These are phyloP conservation scores for Aphanoascus verrucosus DNA, from an alignment of 2,329 filamentous ascomycete genomes.

Conservation along the genomic window DNA sequence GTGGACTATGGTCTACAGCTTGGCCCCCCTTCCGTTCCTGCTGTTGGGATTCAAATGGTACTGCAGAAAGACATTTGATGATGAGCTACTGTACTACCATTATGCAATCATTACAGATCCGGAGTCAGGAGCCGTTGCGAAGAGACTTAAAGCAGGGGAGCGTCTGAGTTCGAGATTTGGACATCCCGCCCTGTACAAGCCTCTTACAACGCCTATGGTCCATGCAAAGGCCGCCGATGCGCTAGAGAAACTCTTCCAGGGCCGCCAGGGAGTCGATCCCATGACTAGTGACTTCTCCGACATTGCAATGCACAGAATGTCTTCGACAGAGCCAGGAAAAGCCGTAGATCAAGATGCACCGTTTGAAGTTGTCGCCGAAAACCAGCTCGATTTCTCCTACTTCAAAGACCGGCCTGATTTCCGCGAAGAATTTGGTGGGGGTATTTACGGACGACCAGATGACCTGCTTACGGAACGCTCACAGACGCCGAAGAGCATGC, in stretches of 20 bases:
- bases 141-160: conserved; percentile 39
- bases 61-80: conserved; percentile 65
- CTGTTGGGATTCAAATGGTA: conserved; percentile 79
- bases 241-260: conserved; percentile 74
- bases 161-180: conserved; percentile 70
- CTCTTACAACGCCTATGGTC: conserved; percentile 89
- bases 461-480: conserved; percentile 38
- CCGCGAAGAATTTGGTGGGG: conserved; percentile 73
- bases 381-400: conserved; percentile 77
- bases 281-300: conserved; percentile 53
- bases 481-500: conserved; percentile 32
- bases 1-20: conserved; percentile 54
- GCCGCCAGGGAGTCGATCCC: conserved; percentile 59
- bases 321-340: conserved; percentile 48
- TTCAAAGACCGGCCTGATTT: conserved; percentile 88
- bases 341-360: conserved; percentile 45
- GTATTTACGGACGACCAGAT: conserved; percentile 40
- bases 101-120: conserved; percentile 49
- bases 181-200: conserved; percentile 80
- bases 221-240: conserved; percentile 80
- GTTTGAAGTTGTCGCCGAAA: conserved; percentile 83
- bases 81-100: conserved; percentile 69
- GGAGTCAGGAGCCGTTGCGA: conserved; percentile 32
- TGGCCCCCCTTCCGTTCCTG: conserved; percentile 66
- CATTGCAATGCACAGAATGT: conserved; percentile 71